Evolutionary conservation across 2,329 filamentous ascomycete genomes (phyloP).

Genomic region (Fusarium globosum): DNA sequence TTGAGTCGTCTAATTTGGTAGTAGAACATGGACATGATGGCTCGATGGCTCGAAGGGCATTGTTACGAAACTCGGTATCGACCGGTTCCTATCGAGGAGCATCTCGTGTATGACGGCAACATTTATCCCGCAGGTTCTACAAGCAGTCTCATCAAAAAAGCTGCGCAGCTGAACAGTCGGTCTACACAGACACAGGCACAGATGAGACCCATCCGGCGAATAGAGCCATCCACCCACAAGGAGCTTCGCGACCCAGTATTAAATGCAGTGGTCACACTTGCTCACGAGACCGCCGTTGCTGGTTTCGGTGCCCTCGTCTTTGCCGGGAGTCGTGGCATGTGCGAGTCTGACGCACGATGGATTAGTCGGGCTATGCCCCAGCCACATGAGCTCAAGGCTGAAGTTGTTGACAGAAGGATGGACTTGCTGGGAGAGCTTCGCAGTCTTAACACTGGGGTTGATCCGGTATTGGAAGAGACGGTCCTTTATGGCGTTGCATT

Average conservation of each 20-base stretch:
- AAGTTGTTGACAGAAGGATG: conserved; percentile 66
- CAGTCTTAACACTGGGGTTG: conserved; percentile 73
- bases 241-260: conserved; percentile 73
- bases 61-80: conserved; percentile 79
- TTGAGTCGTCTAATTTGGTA: not conserved
- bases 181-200: conserved; percentile 49
- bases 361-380: conserved; percentile 75
- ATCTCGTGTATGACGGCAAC: conserved; percentile 76
- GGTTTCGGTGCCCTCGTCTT: conserved; percentile 81
- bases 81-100: conserved; percentile 80
- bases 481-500: conserved; percentile 77
- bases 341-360: conserved; percentile 74
- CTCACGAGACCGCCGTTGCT: conserved; percentile 73
- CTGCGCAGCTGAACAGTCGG: conserved; percentile 59
- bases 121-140: conserved; percentile 71
- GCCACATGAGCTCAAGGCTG: conserved; percentile 56
- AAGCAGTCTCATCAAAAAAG: conserved; percentile 67
- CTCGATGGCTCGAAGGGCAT: conserved; percentile 76
- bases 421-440: conserved; percentile 75
- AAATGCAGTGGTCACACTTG: conserved; percentile 77
- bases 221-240: conserved; percentile 67
- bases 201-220: conserved; percentile 57
- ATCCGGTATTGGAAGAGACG: conserved; percentile 72
- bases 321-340: conserved; percentile 74
- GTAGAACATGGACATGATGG: conserved; percentile 76